Evolutionary conservation across 805 yeast species (phyloP).

Genomic region (Candida wancherniae): DNA sequence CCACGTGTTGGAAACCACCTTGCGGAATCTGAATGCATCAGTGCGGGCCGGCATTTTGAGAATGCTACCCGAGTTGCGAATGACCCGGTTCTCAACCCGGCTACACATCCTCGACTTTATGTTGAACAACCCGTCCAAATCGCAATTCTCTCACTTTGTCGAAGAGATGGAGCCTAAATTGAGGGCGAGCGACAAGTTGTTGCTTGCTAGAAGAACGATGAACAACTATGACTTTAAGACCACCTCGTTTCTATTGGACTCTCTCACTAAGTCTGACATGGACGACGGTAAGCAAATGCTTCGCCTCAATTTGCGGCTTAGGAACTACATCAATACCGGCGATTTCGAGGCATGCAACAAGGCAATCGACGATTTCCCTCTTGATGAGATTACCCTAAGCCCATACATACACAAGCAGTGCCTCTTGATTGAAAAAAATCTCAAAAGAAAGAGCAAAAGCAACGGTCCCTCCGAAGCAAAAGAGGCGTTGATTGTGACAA

Average conservation of each 20-base stretch:
- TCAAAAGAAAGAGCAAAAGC: conserved; percentile 14
- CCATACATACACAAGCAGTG: conserved; percentile 34
- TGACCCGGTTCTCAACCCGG: conserved; percentile 18
- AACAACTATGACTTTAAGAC: conserved; percentile 24
- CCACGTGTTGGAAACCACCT: conserved; percentile 27
- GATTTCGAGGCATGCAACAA: conserved; percentile 18
- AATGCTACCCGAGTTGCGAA: conserved; percentile 23
- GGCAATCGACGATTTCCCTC: conserved; percentile 26
- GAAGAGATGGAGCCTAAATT: conserved; percentile 11
- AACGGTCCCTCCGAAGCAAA: background rate
- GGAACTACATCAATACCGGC: conserved; percentile 19
- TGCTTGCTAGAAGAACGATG: conserved; percentile 27
- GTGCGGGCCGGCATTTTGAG: conserved; percentile 17
- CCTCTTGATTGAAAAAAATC: conserved; percentile 23
- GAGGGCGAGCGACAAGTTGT: conserved; percentile 24
- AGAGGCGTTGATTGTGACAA: conserved; percentile 7
- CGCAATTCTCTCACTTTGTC: conserved; percentile 15
- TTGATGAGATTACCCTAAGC: conserved; percentile 25
- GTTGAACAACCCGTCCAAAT: conserved; percentile 15
- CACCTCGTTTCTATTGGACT: conserved; percentile 20
- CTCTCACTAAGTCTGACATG: conserved; percentile 21
- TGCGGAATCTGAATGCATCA: conserved; percentile 21
- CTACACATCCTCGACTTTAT: conserved; percentile 12
- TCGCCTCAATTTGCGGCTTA: conserved; percentile 22
- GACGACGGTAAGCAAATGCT: conserved; percentile 24